A percentile compares a stretch with the other conserved stretches of the same genome.
These are phyloP conservation scores for Leccinum olivaceopallidum DNA, from an alignment of 768 basidiomycete species.

Conservation along the genomic window DNA sequence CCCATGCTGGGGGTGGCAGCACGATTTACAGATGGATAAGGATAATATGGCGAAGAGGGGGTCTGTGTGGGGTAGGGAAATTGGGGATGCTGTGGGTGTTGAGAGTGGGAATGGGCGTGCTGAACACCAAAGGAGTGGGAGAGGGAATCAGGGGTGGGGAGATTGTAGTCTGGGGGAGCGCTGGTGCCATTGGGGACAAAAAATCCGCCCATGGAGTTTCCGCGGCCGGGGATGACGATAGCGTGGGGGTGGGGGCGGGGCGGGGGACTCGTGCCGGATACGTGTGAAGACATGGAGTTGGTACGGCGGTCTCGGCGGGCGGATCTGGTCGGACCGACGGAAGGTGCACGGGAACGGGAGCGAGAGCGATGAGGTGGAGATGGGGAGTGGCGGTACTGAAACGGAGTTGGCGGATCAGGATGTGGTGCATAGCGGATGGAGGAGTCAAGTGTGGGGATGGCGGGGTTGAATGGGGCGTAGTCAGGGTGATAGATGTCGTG, in stretches of 20 bases:
- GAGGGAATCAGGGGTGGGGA: slow-evolving; percentile 43
- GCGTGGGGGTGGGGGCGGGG: slow-evolving; percentile 56
- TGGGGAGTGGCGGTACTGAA: slow-evolving; percentile 28
- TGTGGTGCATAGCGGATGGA: slow-evolving; percentile 52
- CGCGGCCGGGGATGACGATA: slow-evolving; percentile 63
- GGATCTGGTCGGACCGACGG: slow-evolving; percentile 55
- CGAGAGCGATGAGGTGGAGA: slow-evolving; percentile 45
- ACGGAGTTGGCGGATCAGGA: slow-evolving; percentile 31
- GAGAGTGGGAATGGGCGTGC: slow-evolving; percentile 31
- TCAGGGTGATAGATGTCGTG: slow-evolving; percentile 33
- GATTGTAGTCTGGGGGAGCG: slow-evolving; percentile 39
- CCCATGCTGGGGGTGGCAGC: slow-evolving; percentile 21
- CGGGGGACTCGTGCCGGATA: slow-evolving; percentile 52
- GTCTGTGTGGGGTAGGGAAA: slow-evolving; percentile 28
- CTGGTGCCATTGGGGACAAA: slow-evolving; percentile 30
- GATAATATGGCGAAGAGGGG: slow-evolving; percentile 33
- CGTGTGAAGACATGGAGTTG: slow-evolving; percentile 57
- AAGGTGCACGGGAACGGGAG: slow-evolving; percentile 39
- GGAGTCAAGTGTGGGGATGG: slow-evolving; percentile 52
- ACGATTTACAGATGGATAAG: slow-evolving; percentile 21
- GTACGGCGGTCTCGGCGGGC: slow-evolving; percentile 52
- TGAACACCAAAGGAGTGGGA: slow-evolving; percentile 35
- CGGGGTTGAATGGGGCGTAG: slow-evolving; percentile 47
- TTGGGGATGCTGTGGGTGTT: slow-evolving; percentile 22
- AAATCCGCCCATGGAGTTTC: slow-evolving; percentile 33